Percentiles rank a stretch among this genome's conserved stretches.
Evolutionary conservation across 805 yeast species (phyloP).

Genomic region (Saccharomyces jurei): DNA sequence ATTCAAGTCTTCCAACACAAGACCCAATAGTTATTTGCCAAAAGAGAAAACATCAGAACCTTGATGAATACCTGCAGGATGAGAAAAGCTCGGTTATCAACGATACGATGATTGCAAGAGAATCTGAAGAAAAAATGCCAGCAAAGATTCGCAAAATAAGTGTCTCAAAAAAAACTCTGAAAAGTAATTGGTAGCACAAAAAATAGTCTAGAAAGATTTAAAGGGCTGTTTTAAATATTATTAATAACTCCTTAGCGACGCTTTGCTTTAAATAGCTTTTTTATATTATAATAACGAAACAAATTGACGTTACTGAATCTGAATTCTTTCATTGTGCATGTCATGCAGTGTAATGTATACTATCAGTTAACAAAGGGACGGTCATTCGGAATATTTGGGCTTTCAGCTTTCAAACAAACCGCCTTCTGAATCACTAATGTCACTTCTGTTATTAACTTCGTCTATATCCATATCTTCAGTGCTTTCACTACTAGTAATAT

Average conservation of each 20-base stretch:
- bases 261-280: neutral
- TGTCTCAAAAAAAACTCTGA: slow-evolving; percentile 27
- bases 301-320: neutral
- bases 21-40: slow-evolving; percentile 6
- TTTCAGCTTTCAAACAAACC: slow-evolving; percentile 5
- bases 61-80: slow-evolving; percentile 14
- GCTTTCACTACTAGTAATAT: neutral
- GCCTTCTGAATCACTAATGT: slow-evolving; percentile 11
- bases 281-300: neutral
- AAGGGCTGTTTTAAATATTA: neutral
- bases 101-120: slow-evolving; percentile 7
- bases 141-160: slow-evolving; percentile 26
- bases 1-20: slow-evolving; percentile 11
- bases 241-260: neutral
- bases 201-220: neutral
- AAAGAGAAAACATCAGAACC: slow-evolving; percentile 18
- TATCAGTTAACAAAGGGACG: neutral
- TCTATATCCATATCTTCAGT: slow-evolving; percentile 14
- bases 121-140: slow-evolving; percentile 4
- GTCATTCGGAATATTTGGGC: neutral
- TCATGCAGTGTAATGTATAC: neutral
- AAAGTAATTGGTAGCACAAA: slow-evolving; percentile 21
- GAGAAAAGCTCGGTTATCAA: slow-evolving; percentile 13
- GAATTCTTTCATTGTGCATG: neutral
- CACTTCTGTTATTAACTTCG: slow-evolving; percentile 9